These are phyloP conservation scores for Fagus crenata DNA, from an alignment of 306 rosid genomes.

Conservation along the genomic window DNA sequence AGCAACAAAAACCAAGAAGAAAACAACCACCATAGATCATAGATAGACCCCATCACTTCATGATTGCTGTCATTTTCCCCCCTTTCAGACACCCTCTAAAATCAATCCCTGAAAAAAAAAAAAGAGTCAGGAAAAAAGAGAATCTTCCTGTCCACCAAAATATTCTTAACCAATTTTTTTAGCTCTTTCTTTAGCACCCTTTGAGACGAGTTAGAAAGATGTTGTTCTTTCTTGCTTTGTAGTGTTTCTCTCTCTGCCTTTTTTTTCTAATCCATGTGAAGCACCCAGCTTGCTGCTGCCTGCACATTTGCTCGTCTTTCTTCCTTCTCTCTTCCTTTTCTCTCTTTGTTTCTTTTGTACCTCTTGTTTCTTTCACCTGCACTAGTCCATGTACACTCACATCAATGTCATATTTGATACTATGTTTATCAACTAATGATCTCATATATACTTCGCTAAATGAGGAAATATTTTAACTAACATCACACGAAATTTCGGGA, in stretches of 20 bases:
- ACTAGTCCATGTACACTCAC: constrained; percentile 46
- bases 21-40: constrained; percentile 25
- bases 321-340: constrained; percentile 29
- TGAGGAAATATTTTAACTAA: background rate
- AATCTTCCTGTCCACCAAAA: constrained; percentile 33
- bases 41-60: constrained; percentile 27
- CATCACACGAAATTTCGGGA: background rate
- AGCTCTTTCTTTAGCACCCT: constrained; percentile 37
- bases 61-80: constrained; percentile 23
- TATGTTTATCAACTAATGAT: background rate
- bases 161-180: constrained; percentile 23
- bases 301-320: constrained; percentile 30
- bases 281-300: constrained; percentile 59
- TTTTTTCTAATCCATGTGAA: constrained; percentile 80
- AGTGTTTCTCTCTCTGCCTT: constrained; percentile 48
- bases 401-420: constrained; percentile 32
- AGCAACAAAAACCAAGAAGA: constrained; percentile 15
- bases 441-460: background rate
- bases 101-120: constrained; percentile 15
- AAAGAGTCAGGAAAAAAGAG: constrained; percentile 11
- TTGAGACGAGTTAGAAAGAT: constrained; percentile 46
- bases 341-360: constrained; percentile 38
- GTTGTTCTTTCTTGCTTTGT: constrained; percentile 53
- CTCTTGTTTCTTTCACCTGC: constrained; percentile 53
- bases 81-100: background rate